Evolutionary conservation across 2,329 filamentous ascomycete genomes (phyloP), one percentile per base, ranked within the genome.

Genomic region (Apiospora kogelbergensis): DNA sequence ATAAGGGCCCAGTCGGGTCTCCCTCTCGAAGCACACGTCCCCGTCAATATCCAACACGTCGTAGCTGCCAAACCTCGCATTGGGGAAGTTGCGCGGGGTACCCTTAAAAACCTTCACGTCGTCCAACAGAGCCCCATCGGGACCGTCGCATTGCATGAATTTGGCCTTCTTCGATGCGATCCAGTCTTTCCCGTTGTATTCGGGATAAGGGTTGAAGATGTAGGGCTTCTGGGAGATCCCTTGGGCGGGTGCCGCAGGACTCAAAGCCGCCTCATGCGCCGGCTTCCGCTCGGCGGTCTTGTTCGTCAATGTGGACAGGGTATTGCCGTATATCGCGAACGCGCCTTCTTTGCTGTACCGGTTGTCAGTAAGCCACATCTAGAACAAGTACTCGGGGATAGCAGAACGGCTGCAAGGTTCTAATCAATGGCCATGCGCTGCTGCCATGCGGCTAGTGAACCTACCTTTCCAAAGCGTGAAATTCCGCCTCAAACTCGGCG

Each of bases 191-290:
- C 84, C 86, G 74, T 92, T 91, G 80, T 94, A 93, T 20, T 87
- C 81, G 0, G 92, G 91, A 72, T 94, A 94, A 0, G 92, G 92
- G 69, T 90, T 85, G 79, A 93, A 93, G 24, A 86, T 82, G 68
- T 87, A 82, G 0, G 89, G 86, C 65, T 83, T 79, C 57, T 85
- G 80, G 67, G 76, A 84, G 73, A 84, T 87, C 44, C 78, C 78
- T 37, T 78, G 71, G 64, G 76, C 75, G 10, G 77, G 74, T n/a
- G 78, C 75, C 66, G 80, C 72, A 5, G 72, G 72, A 20, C 72
- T 78, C 45, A 81, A 73, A 40, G 75, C 76, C 44, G 74, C 77
- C 68, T 76, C 76, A 67, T 77, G 78, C 67, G 64, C 76, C 60
- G 69, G 68, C 46, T 68, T 74, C 70, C 74, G 73, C 65, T 45